phyloP scores from a whole-genome alignment of 2,329 filamentous ascomycete species.

The Didymella segeticola region DNA sequence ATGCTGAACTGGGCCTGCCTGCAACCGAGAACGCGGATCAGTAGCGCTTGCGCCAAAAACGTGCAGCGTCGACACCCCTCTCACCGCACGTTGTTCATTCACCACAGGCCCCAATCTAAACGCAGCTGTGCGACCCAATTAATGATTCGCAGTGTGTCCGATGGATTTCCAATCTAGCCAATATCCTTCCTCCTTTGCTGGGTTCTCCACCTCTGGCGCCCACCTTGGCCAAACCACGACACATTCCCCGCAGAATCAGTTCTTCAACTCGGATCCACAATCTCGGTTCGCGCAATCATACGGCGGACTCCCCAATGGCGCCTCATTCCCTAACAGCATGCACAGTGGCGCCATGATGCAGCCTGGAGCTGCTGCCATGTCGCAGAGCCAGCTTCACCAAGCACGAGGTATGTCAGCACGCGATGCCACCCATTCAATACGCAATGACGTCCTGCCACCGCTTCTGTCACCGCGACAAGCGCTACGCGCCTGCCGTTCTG shows the following conservation, averaged over 20 bases:
- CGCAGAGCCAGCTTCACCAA: constrained; percentile 45
- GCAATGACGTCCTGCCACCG: constrained; percentile 30
- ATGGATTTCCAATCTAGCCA: constrained; percentile 50
- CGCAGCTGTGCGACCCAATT: constrained; percentile 49
- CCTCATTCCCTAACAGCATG: constrained; percentile 34
- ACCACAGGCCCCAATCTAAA: constrained; percentile 50
- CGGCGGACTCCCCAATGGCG: constrained; percentile 36
- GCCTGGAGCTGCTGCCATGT: constrained; percentile 40
- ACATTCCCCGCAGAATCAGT: constrained; percentile 43
- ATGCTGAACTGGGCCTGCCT: constrained; percentile 12
- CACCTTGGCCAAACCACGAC: constrained; percentile 28
- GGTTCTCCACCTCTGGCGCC: constrained; percentile 36
- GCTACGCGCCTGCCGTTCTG: constrained; percentile 23
- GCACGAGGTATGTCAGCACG: constrained; percentile 46
- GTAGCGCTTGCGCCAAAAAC: constrained; percentile 12
- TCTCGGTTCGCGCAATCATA: constrained; percentile 45
- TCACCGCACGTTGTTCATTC: too few relatives aligned
- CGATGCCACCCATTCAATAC: neutral
- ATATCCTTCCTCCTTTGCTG: constrained; percentile 41
- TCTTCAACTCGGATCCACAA: constrained; percentile 42
- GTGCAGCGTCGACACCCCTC: constrained; percentile 30
- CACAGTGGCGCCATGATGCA: constrained; percentile 44
- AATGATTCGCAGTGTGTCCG: constrained; percentile 42
- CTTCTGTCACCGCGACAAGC: constrained; percentile 18
- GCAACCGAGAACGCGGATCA: constrained; percentile 6